These are phyloP conservation scores for Talaromyces sp. DNA, from an alignment of 2,329 filamentous ascomycete genomes.

Conservation along the genomic window DNA sequence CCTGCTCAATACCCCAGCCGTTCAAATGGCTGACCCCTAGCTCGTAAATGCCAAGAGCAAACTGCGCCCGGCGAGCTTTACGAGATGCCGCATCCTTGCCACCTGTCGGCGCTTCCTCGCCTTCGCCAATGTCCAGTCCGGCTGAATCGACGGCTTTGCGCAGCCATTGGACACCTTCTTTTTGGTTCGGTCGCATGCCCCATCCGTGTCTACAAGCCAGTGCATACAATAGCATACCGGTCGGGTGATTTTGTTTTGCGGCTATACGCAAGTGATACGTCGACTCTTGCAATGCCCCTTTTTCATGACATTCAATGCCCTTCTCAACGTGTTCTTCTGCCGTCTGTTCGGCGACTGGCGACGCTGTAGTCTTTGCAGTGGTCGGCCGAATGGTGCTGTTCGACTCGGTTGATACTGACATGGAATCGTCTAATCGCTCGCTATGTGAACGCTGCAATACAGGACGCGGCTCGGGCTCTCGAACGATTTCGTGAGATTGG, in stretches of 20 bases:
- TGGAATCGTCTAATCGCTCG: constrained; percentile 40
- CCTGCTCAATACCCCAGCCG: constrained; percentile 94
- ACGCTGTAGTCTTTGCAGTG: constrained; percentile 28
- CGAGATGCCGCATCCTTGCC: constrained; percentile 63
- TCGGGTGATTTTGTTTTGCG: constrained; percentile 79
- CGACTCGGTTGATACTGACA: constrained; percentile 56
- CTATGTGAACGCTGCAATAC: constrained; percentile 20
- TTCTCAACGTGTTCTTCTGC: constrained; percentile 85
- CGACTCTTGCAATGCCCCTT: constrained; percentile 83
- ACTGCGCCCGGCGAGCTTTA: constrained; percentile 85
- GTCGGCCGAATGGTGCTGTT: constrained; percentile 60
- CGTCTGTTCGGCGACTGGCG: constrained; percentile 28
- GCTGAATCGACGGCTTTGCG: constrained; percentile 84
- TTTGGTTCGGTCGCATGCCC: constrained; percentile 92
- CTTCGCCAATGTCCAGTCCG: constrained; percentile 76
- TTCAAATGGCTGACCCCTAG: constrained; percentile 96
- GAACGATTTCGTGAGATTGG: constrained; percentile 14
- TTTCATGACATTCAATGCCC: constrained; percentile 85
- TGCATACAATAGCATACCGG: constrained; percentile 93
- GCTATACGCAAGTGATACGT: constrained; percentile 93
- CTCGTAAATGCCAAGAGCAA: constrained; percentile 93
- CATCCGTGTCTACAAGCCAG: constrained; percentile 93
- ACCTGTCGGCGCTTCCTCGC: constrained; percentile 51
- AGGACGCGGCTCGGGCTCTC: constrained; percentile 15
- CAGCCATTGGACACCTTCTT: constrained; percentile 87